These are phyloP conservation scores for Thelephora ganbajun DNA, from an alignment of 768 basidiomycete genomes.

Conservation along the genomic window DNA sequence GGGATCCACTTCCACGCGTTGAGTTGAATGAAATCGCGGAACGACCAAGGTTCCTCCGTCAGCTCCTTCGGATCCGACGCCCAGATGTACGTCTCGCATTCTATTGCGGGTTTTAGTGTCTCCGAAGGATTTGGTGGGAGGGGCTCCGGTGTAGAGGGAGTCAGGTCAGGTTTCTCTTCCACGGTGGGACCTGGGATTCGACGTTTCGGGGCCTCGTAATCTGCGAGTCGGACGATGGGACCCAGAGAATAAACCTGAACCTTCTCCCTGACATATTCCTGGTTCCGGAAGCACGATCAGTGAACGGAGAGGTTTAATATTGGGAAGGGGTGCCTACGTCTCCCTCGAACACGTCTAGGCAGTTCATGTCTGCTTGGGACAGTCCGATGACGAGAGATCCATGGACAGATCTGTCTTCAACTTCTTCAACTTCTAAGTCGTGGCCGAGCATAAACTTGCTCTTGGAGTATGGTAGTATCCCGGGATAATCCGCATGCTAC, in stretches of 20 bases:
- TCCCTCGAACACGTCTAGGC: constrained; percentile 77
- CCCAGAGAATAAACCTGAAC: constrained; percentile 47
- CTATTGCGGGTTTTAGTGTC: constrained; percentile 22
- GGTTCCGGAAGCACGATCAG: neutral
- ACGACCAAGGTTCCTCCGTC: constrained; percentile 59
- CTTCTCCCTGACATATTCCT: constrained; percentile 60
- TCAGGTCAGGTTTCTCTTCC: constrained; percentile 13
- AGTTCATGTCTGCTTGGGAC: constrained; percentile 41
- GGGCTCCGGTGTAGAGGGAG: constrained; percentile 29
- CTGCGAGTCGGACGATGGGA: constrained; percentile 19
- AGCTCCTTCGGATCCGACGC: constrained; percentile 26
- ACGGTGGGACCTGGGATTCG: constrained; percentile 14
- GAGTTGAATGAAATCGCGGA: constrained; percentile 63
- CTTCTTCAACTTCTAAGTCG: constrained; percentile 45
- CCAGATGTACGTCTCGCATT: constrained; percentile 72
- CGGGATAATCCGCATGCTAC: constrained; percentile 72
- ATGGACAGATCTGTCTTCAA: constrained; percentile 37
- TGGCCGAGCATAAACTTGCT: constrained; percentile 31
- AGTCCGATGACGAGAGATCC: constrained; percentile 74
- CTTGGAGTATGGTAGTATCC: constrained; percentile 46
- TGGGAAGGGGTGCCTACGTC: constrained; percentile 28
- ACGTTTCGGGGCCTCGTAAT: constrained; percentile 10
- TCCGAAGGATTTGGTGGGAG: constrained; percentile 22
- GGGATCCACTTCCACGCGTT: constrained; percentile 68
- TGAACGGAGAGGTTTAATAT: neutral